These are phyloP conservation scores for Asclepias syriaca DNA, from an alignment of 257 asterid species.

Conservation along the genomic window DNA sequence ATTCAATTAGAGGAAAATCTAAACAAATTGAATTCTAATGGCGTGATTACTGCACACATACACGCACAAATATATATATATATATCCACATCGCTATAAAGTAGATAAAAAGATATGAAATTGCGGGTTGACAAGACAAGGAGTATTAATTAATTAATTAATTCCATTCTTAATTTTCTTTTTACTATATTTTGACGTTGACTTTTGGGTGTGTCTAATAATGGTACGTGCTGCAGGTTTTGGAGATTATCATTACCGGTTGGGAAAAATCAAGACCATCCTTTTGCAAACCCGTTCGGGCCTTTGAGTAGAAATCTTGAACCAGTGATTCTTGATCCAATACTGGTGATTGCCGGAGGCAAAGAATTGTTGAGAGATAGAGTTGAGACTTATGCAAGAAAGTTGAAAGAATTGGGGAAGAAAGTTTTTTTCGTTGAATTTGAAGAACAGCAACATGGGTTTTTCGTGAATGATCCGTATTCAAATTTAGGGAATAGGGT, in stretches of 20 bases:
- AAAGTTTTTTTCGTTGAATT: conserved; percentile 36
- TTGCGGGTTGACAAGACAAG: neutral
- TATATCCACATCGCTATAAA: neutral
- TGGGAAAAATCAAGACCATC: conserved; percentile 56
- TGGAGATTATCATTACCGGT: conserved; percentile 71
- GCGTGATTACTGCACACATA: too few relatives aligned
- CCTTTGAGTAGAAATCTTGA: conserved; percentile 54
- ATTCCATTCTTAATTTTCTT: neutral
- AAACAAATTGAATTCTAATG: too few relatives aligned
- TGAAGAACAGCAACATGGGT: conserved; percentile 53
- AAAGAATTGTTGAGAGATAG: conserved; percentile 61
- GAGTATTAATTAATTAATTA: too few relatives aligned
- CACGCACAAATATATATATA: neutral
- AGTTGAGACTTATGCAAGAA: conserved; percentile 40
- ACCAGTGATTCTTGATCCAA: conserved; percentile 41
- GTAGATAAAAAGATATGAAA: neutral
- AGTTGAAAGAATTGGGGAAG: conserved; percentile 45
- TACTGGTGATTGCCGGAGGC: conserved; percentile 62
- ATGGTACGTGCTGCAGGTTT: conserved; percentile 27
- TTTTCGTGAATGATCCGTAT: conserved; percentile 47
- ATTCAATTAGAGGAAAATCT: too few relatives aligned
- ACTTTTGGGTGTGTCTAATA: too few relatives aligned
- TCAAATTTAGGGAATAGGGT: conserved; percentile 35
- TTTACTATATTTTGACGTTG: neutral
- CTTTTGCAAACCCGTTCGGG: conserved; percentile 70